A percentile compares a stretch with the other conserved stretches of the same genome.
Evolutionary conservation across 2,329 filamentous ascomycete genomes (phyloP).

Genomic region (Pyricularia pennisetigena): DNA sequence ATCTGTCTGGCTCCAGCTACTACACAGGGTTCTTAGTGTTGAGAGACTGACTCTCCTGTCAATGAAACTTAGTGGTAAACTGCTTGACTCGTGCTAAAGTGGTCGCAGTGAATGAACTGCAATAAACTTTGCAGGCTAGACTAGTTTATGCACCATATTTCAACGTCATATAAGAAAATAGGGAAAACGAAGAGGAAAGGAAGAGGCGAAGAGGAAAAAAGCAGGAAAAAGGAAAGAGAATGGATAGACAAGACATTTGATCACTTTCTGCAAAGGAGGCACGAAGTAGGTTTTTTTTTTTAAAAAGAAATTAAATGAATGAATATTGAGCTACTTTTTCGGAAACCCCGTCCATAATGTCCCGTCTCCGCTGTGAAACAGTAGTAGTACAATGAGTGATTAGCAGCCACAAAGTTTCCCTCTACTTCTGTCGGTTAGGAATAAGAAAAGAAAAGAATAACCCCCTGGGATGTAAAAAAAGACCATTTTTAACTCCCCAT

Average conservation of each 20-base stretch:
- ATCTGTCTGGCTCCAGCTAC: too few species aligned
- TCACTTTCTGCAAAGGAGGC: neutral
- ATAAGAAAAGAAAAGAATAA: neutral
- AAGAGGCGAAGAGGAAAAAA: too few species aligned
- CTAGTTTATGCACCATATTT: too few species aligned
- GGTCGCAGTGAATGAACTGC: too few species aligned
- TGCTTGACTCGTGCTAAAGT: too few species aligned
- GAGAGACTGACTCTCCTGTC: too few species aligned
- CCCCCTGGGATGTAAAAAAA: neutral
- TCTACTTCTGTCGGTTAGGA: neutral
- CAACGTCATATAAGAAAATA: too few species aligned
- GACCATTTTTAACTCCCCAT: neutral
- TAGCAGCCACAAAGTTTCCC: neutral
- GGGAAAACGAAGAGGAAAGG: too few species aligned
- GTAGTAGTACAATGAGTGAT: neutral
- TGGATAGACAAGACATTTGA: neutral
- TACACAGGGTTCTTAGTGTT: too few species aligned
- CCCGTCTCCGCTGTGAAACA: neutral
- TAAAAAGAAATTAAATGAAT: neutral
- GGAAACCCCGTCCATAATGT: neutral
- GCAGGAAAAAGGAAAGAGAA: too few species aligned
- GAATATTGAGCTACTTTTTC: slow-evolving; percentile 1
- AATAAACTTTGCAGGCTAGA: too few species aligned
- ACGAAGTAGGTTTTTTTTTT: neutral
- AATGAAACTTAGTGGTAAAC: too few species aligned